phyloP scores from a whole-genome alignment of 2,329 filamentous ascomycete genomes.

The Cadophora sp. region DNA sequence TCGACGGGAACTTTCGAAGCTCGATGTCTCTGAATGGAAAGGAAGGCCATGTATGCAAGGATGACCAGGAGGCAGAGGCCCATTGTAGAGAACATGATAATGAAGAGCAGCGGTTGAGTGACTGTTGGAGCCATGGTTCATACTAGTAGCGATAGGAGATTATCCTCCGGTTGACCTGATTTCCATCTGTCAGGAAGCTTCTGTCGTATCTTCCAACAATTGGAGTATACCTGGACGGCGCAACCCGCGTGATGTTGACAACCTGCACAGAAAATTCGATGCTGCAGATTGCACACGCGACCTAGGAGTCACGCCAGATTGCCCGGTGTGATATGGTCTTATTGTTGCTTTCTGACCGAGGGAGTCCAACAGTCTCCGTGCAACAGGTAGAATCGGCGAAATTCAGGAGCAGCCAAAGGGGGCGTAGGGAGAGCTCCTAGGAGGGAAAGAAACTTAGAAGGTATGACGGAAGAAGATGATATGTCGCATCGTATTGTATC shows the following conservation, averaged over 20 bases:
- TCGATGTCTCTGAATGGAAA: slow-evolving; percentile 23
- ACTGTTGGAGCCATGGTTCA: slow-evolving; percentile 30
- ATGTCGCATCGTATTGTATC: not conserved
- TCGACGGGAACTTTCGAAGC: slow-evolving; percentile 14
- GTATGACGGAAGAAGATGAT: not conserved
- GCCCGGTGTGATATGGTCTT: not conserved
- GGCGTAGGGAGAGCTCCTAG: not conserved
- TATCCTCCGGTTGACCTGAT: not conserved
- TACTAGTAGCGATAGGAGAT: not conserved
- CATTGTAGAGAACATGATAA: slow-evolving; percentile 32
- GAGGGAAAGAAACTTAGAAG: not conserved
- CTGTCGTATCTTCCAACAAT: not conserved
- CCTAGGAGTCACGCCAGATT: not conserved
- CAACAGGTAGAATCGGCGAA: not conserved
- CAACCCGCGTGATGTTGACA: not conserved
- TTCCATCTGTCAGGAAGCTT: not conserved
- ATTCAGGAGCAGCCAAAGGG: not conserved
- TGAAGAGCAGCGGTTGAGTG: slow-evolving; percentile 30
- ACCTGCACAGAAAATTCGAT: not conserved
- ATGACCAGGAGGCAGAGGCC: slow-evolving; percentile 26
- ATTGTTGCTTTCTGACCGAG: not conserved
- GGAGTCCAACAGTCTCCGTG: not conserved
- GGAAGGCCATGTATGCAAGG: slow-evolving; percentile 32
- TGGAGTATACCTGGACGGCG: not conserved
- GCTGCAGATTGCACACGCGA: not conserved